Evolutionary conservation across 164 flowering plant species (phyloP), one percentile per base, ranked within the genome.

Genomic region (Macadamia integrifolia): DNA sequence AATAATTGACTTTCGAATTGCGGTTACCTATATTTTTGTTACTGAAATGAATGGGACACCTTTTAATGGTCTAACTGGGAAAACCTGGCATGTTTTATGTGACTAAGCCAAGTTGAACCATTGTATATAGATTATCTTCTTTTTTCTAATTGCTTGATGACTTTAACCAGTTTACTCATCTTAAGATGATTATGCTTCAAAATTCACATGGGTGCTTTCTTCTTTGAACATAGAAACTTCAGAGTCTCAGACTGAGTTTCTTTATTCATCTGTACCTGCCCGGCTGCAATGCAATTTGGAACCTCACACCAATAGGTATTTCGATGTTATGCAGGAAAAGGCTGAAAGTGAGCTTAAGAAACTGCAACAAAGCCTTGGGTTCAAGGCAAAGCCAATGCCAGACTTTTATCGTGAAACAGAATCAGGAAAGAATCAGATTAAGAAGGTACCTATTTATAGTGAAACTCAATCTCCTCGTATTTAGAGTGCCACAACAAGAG

Each of bases 321-420:
- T 61, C 46, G 53, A 10, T 67, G 17, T 71, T 50, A 9, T 67
- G 77, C 85, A 84, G 90, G 85, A 71, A 66, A 80, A 75, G 77
- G 75, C 73, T 53, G 75, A 76, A 53, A 59, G n/a, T 42, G 77
- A 71, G 46, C 66, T 63, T 46, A 78, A 57, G 59, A 79, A 70
- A 66, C 29, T 76, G 57, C 74, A 66, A n/a, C 78, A 71, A 50
- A 80, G 81, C 61, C 42, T 69, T 58, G 69, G 74, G 32, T 80
- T 74, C 60, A 80, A 78, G 68, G 75, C 79, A 49, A 81, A 64
- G 62, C 68, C 76, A 46, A 64, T 62, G 75, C 76, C 80, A 35
- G 78, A 80, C 48, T 72, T 72, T 61, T 48, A 52, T 66, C 62
- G 42, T 3, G 73, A 61, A 69, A 64, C 74, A 66, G 70, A 67